Evolutionary conservation across 2,329 filamentous ascomycete species (phyloP).

Genomic region (Alternaria novae-zelandiae): DNA sequence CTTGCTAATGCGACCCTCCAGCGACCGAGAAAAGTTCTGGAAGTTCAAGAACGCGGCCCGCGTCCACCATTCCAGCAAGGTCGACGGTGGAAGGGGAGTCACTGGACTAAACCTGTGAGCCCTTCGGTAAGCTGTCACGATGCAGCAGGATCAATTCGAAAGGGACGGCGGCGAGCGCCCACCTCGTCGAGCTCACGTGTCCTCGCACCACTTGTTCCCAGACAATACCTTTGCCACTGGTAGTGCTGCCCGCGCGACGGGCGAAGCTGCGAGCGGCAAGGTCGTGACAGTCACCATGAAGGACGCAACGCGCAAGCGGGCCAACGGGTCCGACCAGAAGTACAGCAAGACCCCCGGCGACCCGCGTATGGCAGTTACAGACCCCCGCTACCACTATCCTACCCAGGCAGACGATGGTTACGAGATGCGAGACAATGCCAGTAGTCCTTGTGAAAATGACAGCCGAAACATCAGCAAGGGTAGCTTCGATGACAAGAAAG

Average conservation of each 20-base stretch:
- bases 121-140: neutral
- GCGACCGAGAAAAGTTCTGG: neutral
- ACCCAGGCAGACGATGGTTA: neutral
- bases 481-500: neutral
- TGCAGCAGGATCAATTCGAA: neutral
- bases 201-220: neutral
- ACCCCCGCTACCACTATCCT: neutral
- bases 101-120: neutral
- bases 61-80: rapidly evolving
- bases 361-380: neutral
- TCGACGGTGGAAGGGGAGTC: rapidly evolving
- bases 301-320: neutral
- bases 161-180: neutral
- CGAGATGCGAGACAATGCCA: neutral
- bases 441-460: neutral
- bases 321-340: neutral
- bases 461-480: neutral
- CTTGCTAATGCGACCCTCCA: neutral
- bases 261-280: neutral
- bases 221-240: neutral
- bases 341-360: neutral
- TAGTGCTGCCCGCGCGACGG: neutral
- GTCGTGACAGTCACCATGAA: neutral
- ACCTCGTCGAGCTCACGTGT: neutral
- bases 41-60: neutral